Evolutionary conservation across 2,329 filamentous ascomycete genomes (phyloP), one percentile per base, ranked within the genome.

Genomic region (Pseudocercospora musae): DNA sequence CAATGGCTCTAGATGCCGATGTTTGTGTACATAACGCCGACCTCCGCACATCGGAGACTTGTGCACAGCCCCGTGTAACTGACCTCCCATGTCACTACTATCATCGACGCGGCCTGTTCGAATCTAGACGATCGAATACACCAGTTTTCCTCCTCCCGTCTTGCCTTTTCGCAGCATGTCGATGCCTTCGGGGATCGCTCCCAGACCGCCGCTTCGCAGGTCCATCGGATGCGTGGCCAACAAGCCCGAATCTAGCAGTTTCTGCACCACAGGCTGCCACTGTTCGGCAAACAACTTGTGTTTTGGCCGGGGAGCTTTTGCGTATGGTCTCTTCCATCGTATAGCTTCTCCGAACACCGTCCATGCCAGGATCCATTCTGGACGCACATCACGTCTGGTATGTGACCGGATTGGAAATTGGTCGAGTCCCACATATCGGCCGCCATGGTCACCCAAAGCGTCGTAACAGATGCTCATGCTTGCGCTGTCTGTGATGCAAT

Each of bases 291-390:
- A 67, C 44, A 31, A 25, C 33, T 62, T 62, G 50, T 67, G 60
- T 57, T 60, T 65, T 23, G 65, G 65, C 20, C 60, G 42, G 9
- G 63, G 46, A 31, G 57, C 40, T 57, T 61, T 58, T 25, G 57
- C 60, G 20, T 67, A 67, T 57, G 65, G 65, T 33, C 63, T 54
- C 44, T 61, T 59, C 65, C 62, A 65, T 25, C 42, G 37, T 31
- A 67, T 67, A 8, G 60, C 63, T 37, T 67, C 58, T 42, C 63
- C 63, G 20, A 49, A 57, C 23, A 67, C 60, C 6, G 65, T 67
- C 65, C 63, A 65, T n/a, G 63, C 63, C 4, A 67, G 46, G 20
- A 67, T 67, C 65, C 65, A 67, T 18, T 67, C 63, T 21, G 65
- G 65, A n/a, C 50, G 60, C 21, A 67, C 65, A 31, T 65, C 63